Conservation (phyloP, 2,329 filamentous ascomycete genomes). For the Xylariaceae sp. region DNA sequence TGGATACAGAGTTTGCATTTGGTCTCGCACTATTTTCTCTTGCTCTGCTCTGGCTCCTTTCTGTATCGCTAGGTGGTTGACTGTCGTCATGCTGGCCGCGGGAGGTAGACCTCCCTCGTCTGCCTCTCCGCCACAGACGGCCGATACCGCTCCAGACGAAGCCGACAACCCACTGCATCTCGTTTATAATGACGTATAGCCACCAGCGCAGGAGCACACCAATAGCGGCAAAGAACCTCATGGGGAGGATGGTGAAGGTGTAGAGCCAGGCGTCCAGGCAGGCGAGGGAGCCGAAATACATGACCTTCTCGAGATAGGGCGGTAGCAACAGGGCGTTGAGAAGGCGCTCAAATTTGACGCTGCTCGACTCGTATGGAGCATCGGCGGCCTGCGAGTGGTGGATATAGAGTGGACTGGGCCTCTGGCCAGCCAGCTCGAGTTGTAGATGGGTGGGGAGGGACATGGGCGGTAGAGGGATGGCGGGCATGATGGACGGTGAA, state of each 20-base stretch:
- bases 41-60: conserved; percentile 37
- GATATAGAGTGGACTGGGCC: conserved; percentile 63
- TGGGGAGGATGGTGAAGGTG: conserved; percentile 89
- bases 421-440: conserved; percentile 58
- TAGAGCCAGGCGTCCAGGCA: conserved; percentile 96
- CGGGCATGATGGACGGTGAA: conserved; percentile 44
- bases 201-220: conserved; percentile 76
- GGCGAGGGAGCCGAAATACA: conserved; percentile 83
- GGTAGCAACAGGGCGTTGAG: conserved; percentile 85
- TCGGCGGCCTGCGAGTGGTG: conserved; percentile 55
- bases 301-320: conserved; percentile 73
- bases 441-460: conserved; percentile 63
- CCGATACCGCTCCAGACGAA: conserved; percentile 80
- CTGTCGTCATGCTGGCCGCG: conserved; percentile 24
- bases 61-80: conserved; percentile 31
- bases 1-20: conserved; percentile 16
- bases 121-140: conserved; percentile 66
- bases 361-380: conserved; percentile 83
- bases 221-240: conserved; percentile 79
- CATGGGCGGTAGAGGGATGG: conserved; percentile 62
- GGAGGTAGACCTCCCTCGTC: conserved; percentile 40
- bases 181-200: conserved; percentile 66
- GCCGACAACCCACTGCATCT: conserved; percentile 64
- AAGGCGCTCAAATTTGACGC: conserved; percentile 85
- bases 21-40: conserved; percentile 16